A percentile compares a stretch with the other conserved stretches of the same genome.
Evolutionary conservation across 352 stramenopile genomes (phyloP).

Genomic region (Pythium brassicae): DNA sequence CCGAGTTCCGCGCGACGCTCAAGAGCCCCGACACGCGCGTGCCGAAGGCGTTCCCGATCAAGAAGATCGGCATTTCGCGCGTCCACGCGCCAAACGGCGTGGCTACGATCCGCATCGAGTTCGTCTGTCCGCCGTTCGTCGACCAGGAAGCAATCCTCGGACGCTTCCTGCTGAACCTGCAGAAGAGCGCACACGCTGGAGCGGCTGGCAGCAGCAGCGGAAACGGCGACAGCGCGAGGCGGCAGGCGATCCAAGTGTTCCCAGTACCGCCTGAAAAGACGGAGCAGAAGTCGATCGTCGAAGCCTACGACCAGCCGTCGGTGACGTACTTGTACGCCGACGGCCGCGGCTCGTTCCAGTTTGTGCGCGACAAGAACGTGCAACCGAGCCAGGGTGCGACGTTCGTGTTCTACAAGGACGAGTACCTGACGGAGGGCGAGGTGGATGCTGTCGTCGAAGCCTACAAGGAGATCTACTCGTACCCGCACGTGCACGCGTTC

Average conservation of each 20-base stretch:
- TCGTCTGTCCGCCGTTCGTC: conserved; percentile 70
- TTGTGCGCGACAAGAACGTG: conserved; percentile 47
- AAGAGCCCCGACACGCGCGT: conserved; percentile 69
- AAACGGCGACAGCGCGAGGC: conserved; percentile 10
- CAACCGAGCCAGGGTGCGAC: conserved; percentile 30
- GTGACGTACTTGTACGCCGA: conserved; percentile 72
- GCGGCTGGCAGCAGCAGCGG: neutral
- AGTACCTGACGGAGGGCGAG: conserved; percentile 63
- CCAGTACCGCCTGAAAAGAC: conserved; percentile 25
- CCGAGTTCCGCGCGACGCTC: conserved; percentile 70
- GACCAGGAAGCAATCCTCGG: conserved; percentile 72
- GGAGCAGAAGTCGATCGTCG: conserved; percentile 51
- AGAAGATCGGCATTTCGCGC: conserved; percentile 80
- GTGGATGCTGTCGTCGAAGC: conserved; percentile 73
- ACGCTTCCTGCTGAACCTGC: conserved; percentile 57
- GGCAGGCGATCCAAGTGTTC: conserved; percentile 60
- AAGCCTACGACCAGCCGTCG: conserved; percentile 64
- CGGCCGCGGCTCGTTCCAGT: conserved; percentile 80
- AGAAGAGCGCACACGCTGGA: conserved; percentile 17
- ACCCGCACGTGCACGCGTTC: conserved; percentile 70
- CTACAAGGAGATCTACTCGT: conserved; percentile 85
- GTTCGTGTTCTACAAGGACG: conserved; percentile 87
- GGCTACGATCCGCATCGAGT: conserved; percentile 80
- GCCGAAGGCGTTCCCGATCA: conserved; percentile 73
- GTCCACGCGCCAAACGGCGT: conserved; percentile 77